phyloP scores from a whole-genome alignment of 2,329 filamentous ascomycete species.

The Penicillium psychrosexuale region DNA sequence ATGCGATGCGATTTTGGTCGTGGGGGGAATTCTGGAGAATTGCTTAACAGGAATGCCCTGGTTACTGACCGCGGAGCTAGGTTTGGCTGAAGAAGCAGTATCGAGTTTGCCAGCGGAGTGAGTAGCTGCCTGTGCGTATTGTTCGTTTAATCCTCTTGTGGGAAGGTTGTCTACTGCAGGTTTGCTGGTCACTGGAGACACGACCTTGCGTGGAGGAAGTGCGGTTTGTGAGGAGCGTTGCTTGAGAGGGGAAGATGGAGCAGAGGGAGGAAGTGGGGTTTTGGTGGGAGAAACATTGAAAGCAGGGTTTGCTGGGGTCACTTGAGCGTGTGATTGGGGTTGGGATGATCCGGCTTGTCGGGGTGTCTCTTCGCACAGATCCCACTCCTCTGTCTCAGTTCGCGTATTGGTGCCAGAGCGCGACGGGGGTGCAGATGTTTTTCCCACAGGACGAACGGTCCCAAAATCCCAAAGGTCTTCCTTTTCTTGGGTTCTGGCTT shows the following conservation, averaged over 20 bases:
- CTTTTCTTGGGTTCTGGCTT: slow-evolving; percentile 52
- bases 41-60: not conserved
- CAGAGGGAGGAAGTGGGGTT: slow-evolving; percentile 50
- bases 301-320: slow-evolving; percentile 51
- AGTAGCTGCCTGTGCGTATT: slow-evolving; percentile 10
- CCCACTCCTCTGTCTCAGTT: slow-evolving; percentile 39
- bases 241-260: slow-evolving; percentile 56
- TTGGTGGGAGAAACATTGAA: slow-evolving; percentile 55
- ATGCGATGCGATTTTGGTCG: not conserved
- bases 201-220: slow-evolving; percentile 42
- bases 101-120: slow-evolving; percentile 3
- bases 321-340: slow-evolving; percentile 54
- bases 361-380: slow-evolving; percentile 27
- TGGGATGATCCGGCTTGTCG: slow-evolving; percentile 27
- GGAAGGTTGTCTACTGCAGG: slow-evolving; percentile 28
- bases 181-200: slow-evolving; percentile 43
- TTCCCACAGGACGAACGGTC: slow-evolving; percentile 79
- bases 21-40: not conserved
- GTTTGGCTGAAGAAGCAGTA: not conserved
- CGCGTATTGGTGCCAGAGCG: slow-evolving; percentile 75
- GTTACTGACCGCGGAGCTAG: not conserved
- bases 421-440: slow-evolving; percentile 54
- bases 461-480: slow-evolving; percentile 98
- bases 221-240: slow-evolving; percentile 50
- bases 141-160: slow-evolving; percentile 4